Evolutionary conservation across 202 grass and related monocot genomes (phyloP), one percentile per base, ranked within the genome.

Genomic region (Setaria viridis): DNA sequence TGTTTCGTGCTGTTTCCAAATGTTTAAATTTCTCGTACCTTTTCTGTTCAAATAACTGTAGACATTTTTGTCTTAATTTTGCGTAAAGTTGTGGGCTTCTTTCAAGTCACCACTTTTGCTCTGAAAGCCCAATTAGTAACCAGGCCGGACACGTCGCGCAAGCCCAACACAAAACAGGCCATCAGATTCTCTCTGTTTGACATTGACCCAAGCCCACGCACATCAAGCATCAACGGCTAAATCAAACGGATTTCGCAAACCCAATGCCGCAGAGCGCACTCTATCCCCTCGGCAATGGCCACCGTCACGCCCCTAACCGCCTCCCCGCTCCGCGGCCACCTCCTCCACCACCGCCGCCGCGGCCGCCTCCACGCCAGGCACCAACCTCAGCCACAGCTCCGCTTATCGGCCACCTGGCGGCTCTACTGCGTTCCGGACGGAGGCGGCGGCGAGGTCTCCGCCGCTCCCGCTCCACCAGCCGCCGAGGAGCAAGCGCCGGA

Each of bases 271-370:
- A 43, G 19, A 12, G 4, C 21, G 3, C 42, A 3, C 30, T 79
- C 79, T 69, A 87, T 87, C 88, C 42, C 62, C 53, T 17, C 62
- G 54, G 78, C 88, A 13, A 88, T 85, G 86, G 77, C 82, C 50
- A 82, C 78, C 72, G 10, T 72, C 54, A 68, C 84, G 82, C 71
- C 82, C n/a, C 78, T 91, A 30, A 74, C 82, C 82, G 43, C 65
- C 42, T 70, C 75, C 71, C 77, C 66, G 66, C 66, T 89, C 21
- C 84, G 70, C 60, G 76, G 15, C 57, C 74, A 32, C 87, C 50
- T 20, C 86, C 49, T 19, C 86, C 50, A 45, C 77, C 72, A 42
- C 51, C 79, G n/a, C 74, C 77, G 3, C 78, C 72, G 3, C 9
- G 37, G 56, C 73, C 86, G 3, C 32, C 25, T 69, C 67, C 74